These are phyloP conservation scores for Fusarium lateritium DNA, from an alignment of 2,329 filamentous ascomycete species.

Conservation along the genomic window DNA sequence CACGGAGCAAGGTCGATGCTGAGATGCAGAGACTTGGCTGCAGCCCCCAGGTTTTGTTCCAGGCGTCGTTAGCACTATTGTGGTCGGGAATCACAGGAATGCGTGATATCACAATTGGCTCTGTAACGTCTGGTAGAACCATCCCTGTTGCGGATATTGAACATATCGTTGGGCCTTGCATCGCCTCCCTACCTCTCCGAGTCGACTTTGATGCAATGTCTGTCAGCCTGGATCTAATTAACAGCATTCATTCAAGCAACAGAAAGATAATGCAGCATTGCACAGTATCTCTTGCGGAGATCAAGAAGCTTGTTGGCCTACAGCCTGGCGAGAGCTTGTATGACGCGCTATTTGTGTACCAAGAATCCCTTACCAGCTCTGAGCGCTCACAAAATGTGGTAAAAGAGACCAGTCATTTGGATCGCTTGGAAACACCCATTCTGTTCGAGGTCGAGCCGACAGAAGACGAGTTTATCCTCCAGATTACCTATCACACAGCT, in stretches of 20 bases:
- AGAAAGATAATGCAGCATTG: conserved; percentile 75
- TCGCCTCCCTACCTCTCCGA: conserved; percentile 82
- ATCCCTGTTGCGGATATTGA: conserved; percentile 80
- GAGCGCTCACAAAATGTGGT: conserved; percentile 56
- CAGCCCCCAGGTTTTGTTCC: conserved; percentile 81
- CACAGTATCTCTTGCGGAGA: conserved; percentile 75
- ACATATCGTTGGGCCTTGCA: conserved; percentile 82
- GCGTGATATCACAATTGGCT: conserved; percentile 80
- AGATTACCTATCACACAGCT: conserved; percentile 64
- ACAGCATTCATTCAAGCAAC: conserved; percentile 75
- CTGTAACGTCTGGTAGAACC: conserved; percentile 85
- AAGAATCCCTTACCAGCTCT: conserved; percentile 74
- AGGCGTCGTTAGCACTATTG: conserved; percentile 77
- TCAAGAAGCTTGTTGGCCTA: conserved; percentile 73
- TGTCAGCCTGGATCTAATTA: conserved; percentile 73
- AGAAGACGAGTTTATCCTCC: conserved; percentile 57
- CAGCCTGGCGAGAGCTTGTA: conserved; percentile 74
- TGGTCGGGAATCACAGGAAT: conserved; percentile 75
- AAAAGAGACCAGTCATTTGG: conserved; percentile 71
- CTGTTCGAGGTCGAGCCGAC: conserved; percentile 82
- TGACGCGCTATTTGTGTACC: conserved; percentile 86
- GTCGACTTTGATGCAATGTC: conserved; percentile 67
- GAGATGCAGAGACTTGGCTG: conserved; percentile 61
- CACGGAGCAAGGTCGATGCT: conserved; percentile 45
- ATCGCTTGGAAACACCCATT: conserved; percentile 82